Percentiles rank a stretch among this genome's conserved stretches.
Conservation (phyloP, 2,329 filamentous ascomycete genomes). For the Trichoderma endophyticum region DNA sequence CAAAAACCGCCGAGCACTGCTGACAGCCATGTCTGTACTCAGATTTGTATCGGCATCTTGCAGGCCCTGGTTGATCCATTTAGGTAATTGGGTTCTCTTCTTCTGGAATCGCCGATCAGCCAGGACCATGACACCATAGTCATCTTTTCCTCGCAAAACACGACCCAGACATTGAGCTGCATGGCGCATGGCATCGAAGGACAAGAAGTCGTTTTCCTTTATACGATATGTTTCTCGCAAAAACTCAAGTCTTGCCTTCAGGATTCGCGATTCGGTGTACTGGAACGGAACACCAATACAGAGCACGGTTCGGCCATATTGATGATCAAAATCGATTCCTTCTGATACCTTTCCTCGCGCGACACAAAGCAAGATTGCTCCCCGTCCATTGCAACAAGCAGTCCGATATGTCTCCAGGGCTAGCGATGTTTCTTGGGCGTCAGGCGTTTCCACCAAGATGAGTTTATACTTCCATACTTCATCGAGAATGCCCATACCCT, state of each 20-base stretch:
- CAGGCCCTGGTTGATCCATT: constrained; percentile 92
- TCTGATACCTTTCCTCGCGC: constrained; percentile 96
- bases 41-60: constrained; percentile 83
- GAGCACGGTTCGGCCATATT: constrained; percentile 92
- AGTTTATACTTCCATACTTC: constrained; percentile 99
- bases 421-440: constrained; percentile 93
- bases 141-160: constrained; percentile 92
- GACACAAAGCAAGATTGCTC: constrained; percentile 89
- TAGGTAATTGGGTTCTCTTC: constrained; percentile 85
- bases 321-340: constrained; percentile 98
- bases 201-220: constrained; percentile 93
- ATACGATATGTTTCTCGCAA: constrained; percentile 96
- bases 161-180: constrained; percentile 94
- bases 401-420: constrained; percentile 96
- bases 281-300: constrained; percentile 98
- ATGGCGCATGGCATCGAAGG: constrained; percentile 99
- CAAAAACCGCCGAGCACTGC: constrained; percentile 83
- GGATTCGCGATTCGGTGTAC: constrained; percentile 94
- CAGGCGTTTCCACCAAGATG: constrained; percentile 94
- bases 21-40: constrained; percentile 92
- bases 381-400: constrained; percentile 94
- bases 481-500: constrained; percentile 96
- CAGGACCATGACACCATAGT: constrained; percentile 99
- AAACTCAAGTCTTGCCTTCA: constrained; percentile 94
- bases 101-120: constrained; percentile 92